Conservation (phyloP, 1,284 basidiomycete genomes). For the Microstroma glucosiphilum region DNA sequence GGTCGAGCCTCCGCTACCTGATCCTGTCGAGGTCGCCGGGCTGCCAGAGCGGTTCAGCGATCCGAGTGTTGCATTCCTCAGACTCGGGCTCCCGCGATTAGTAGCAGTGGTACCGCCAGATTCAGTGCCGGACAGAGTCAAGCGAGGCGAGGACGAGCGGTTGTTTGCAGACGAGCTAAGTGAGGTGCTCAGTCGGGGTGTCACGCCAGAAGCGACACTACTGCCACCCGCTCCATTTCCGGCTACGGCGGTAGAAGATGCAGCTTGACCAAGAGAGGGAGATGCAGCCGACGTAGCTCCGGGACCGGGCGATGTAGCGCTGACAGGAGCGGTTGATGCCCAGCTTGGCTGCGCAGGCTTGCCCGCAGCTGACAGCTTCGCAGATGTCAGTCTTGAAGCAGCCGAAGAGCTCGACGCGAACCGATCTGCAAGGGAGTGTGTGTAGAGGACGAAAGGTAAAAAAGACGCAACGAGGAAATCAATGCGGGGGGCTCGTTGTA, state of each 20-base stretch:
- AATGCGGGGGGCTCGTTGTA: too few relatives aligned
- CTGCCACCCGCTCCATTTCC: too few relatives aligned
- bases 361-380: constrained; percentile 10
- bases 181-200: too few relatives aligned
- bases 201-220: too few relatives aligned
- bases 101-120: constrained; percentile 20
- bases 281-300: too few relatives aligned
- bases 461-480: too few relatives aligned
- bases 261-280: too few relatives aligned
- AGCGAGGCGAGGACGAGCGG: constrained; percentile 20
- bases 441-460: too few relatives aligned
- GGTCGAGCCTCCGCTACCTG: constrained; percentile 11
- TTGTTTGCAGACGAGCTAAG: constrained; percentile 8
- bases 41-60: constrained; percentile 16
- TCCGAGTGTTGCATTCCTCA: constrained; percentile 30
- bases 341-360: constrained; percentile 9
- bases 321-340: constrained; percentile 1
- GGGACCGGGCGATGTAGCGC: too few relatives aligned
- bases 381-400: constrained; percentile 16
- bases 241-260: too few relatives aligned
- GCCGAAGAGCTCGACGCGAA: background rate
- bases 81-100: constrained; percentile 23
- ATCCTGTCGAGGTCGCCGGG: constrained; percentile 20
- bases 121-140: too few relatives aligned
- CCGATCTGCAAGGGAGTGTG: too few relatives aligned